Percentiles rank a stretch among this genome's conserved stretches.
Evolutionary conservation across 2,329 filamentous ascomycete species (phyloP).

Genomic region (Botrytis byssoidea): DNA sequence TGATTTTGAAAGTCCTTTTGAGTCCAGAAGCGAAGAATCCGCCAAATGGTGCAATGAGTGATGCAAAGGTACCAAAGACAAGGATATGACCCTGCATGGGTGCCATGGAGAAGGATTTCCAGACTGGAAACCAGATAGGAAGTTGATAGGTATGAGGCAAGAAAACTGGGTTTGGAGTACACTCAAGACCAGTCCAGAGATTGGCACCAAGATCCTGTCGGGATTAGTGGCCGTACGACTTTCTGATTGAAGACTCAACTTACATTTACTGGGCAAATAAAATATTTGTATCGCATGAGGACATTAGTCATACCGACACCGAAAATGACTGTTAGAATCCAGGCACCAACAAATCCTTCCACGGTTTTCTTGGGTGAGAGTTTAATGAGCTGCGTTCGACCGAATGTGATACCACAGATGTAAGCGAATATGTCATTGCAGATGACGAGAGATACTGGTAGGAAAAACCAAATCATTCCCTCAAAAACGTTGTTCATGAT

Average conservation of each 20-base stretch:
- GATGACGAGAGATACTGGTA: conserved; percentile 91
- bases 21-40: conserved; percentile 97
- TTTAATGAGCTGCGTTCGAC: conserved; percentile 94
- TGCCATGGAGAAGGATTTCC: conserved; percentile 71
- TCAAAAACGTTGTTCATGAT: conserved; percentile 99
- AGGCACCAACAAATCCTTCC: conserved; percentile 93
- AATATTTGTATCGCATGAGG: conserved; percentile 90
- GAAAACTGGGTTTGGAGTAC: conserved; percentile 90
- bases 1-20: conserved; percentile 99
- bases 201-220: conserved; percentile 80
- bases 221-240: conserved; percentile 22
- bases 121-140: conserved; percentile 68
- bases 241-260: conserved; percentile 33
- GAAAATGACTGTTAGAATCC: conserved; percentile 90
- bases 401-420: conserved; percentile 95
- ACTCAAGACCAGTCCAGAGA: conserved; percentile 85
- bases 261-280: conserved; percentile 93
- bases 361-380: conserved; percentile 99
- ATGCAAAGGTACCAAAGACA: conserved; percentile 88
- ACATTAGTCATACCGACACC: conserved; percentile 79
- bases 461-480: conserved; percentile 99
- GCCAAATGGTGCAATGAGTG: conserved; percentile 93
- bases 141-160: conserved; percentile 71
- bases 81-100: conserved; percentile 95
- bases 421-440: conserved; percentile 99